These are phyloP conservation scores for Lagenaria siceraria DNA, from an alignment of 306 rosid genomes.

Conservation along the genomic window DNA sequence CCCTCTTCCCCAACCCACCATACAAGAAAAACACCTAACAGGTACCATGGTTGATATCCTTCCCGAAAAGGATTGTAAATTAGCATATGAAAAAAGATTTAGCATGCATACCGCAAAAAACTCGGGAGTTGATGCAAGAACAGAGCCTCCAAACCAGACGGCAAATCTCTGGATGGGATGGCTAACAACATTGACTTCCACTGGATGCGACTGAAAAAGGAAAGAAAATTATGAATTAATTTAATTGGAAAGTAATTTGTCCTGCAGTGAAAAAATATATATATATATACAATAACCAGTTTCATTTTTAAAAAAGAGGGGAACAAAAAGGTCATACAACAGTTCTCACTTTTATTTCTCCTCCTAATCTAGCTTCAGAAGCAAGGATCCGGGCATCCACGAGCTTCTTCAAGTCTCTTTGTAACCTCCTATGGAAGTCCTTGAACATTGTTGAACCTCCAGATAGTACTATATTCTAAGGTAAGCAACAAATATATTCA, in stretches of 20 bases:
- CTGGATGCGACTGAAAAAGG: constrained; percentile 66
- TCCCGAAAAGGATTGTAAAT: not conserved
- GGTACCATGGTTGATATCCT: not conserved
- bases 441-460: constrained; percentile 99
- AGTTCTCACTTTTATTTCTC: constrained; percentile 60
- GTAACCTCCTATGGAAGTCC: constrained; percentile 96
- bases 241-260: not conserved
- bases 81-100: not conserved
- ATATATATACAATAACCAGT: not conserved
- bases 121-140: constrained; percentile 97
- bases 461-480: constrained; percentile 87
- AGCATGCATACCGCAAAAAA: constrained; percentile 61
- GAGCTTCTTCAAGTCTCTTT: constrained; percentile 85
- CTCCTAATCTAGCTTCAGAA: constrained; percentile 69
- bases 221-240: not conserved
- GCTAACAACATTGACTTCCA: constrained; percentile 94
- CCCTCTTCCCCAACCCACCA: not conserved
- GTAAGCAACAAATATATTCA: not conserved
- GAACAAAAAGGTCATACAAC: not conserved
- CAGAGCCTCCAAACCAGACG: constrained; percentile 99
- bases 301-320: not conserved
- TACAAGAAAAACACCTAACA: not conserved
- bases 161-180: constrained; percentile 98
- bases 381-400: constrained; percentile 86
- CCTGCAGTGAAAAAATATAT: not conserved